Percentiles rank a stretch among this genome's conserved stretches.
phyloP scores from a whole-genome alignment of 2,329 filamentous ascomycete genomes.

The Colletotrichum shisoi region DNA sequence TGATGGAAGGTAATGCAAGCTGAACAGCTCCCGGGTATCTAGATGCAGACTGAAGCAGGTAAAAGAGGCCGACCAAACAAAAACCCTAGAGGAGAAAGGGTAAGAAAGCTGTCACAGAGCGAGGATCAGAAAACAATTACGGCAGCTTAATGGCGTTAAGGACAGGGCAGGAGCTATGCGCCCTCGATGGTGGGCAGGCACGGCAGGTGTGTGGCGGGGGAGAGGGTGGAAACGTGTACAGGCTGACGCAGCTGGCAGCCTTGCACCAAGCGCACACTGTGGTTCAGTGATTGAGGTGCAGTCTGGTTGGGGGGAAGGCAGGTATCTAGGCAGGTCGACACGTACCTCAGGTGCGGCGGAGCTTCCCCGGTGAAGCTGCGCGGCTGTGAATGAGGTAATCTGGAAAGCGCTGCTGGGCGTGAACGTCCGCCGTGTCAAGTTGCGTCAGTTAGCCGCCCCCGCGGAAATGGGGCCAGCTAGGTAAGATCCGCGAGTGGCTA shows the following conservation, averaged over 20 bases:
- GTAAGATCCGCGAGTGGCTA: neutral
- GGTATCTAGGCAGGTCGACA: neutral
- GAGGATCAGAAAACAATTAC: conserved; percentile 23
- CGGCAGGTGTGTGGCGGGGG: conserved; percentile 27
- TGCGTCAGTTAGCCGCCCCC: neutral
- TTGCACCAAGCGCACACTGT: conserved; percentile 2
- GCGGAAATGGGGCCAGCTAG: conserved; percentile 12
- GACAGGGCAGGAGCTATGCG: conserved; percentile 26
- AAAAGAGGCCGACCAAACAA: neutral
- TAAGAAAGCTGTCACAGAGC: conserved; percentile 15
- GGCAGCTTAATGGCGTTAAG: conserved; percentile 29
- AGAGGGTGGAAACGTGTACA: conserved; percentile 28
- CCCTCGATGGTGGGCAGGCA: conserved; percentile 22
- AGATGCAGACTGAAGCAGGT: conserved; percentile 13
- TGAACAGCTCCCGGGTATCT: conserved; percentile 22
- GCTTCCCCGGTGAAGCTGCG: neutral
- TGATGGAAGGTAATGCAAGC: neutral
- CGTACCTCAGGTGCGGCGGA: neutral
- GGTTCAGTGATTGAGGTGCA: neutral
- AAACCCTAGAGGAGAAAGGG: neutral
- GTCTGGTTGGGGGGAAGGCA: neutral
- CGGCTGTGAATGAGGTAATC: neutral
- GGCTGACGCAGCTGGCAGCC: conserved; percentile 37
- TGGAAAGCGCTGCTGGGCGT: neutral
- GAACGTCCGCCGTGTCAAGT: neutral